phyloP scores from a whole-genome alignment of 345 rosid genomes.

The Sisymbrium irio region DNA sequence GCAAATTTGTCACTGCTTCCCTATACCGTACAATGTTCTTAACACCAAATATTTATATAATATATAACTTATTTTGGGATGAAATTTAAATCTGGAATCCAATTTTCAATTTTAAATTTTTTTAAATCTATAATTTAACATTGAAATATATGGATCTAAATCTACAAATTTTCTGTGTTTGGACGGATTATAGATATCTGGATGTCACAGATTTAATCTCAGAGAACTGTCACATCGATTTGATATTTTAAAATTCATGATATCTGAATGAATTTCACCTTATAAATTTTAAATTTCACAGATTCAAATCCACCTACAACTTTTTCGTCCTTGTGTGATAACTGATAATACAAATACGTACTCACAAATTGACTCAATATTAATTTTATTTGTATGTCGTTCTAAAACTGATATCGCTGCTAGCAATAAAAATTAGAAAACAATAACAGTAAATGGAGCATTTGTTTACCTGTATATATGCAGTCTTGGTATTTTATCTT shows the following conservation, averaged over 20 bases:
- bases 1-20: too few species aligned
- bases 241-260: not conserved
- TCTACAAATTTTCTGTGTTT: too few species aligned
- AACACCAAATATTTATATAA: too few species aligned
- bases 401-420: not conserved
- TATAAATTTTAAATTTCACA: not conserved
- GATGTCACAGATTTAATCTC: not conserved
- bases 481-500: not conserved
- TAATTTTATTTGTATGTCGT: not conserved
- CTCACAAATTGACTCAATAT: not conserved
- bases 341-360: not conserved
- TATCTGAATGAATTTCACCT: not conserved
- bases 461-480: not conserved
- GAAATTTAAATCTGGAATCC: too few species aligned
- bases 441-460: not conserved
- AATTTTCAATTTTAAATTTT: too few species aligned
- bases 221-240: not conserved
- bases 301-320: not conserved
- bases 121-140: too few species aligned
- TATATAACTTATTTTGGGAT: too few species aligned
- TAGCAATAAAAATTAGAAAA: not conserved
- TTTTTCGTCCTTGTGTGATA: not conserved
- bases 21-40: too few species aligned
- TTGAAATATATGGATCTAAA: too few species aligned
- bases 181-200: not conserved